These are phyloP conservation scores for Aureobasidium leucospermi DNA, from an alignment of 2,329 filamentous ascomycete genomes.

Conservation along the genomic window DNA sequence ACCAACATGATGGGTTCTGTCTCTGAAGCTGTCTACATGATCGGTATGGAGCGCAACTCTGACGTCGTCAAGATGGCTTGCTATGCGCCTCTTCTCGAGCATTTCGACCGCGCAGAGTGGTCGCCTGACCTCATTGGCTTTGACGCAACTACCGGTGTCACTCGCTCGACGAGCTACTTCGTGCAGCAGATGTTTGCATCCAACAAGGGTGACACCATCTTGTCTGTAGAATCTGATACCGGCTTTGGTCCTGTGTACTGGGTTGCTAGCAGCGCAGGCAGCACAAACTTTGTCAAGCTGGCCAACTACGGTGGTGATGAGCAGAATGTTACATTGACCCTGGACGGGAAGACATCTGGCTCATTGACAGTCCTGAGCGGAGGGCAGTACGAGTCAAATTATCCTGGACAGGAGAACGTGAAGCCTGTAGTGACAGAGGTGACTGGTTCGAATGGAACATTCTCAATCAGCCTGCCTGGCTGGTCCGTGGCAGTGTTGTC, in stretches of 20 bases:
- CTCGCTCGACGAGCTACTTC: conserved; percentile 26
- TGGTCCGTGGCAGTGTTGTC: conserved; percentile 49
- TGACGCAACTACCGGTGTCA: conserved; percentile 29
- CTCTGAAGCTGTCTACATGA: conserved; percentile 57
- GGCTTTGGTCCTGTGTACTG: conserved; percentile 38
- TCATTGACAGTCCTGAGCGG: conserved; percentile 34
- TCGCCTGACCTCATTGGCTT: conserved; percentile 33
- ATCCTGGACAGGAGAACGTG: conserved; percentile 22
- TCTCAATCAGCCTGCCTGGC: conserved; percentile 47
- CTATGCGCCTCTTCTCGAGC: conserved; percentile 33
- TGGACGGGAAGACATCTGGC: conserved; percentile 29
- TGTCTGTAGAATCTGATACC: conserved; percentile 34
- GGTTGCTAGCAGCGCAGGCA: conserved; percentile 34
- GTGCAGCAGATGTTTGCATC: conserved; percentile 35
- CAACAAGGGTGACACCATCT: conserved; percentile 38
- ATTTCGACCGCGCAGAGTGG: conserved; percentile 27
- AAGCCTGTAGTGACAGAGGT: conserved; percentile 33
- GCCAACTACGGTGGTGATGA: conserved; percentile 41
- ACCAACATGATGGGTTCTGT: conserved; percentile 49
- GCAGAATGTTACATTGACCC: conserved; percentile 29
- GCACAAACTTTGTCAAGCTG: conserved; percentile 38
- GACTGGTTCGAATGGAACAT: conserved; percentile 41
- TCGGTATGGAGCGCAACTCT: conserved; percentile 58
- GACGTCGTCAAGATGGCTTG: conserved; percentile 50
- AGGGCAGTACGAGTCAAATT: conserved; percentile 25